Percentiles rank a stretch among this genome's conserved stretches.
phyloP scores from a whole-genome alignment of 257 asterid species.

The Mitragyna speciosa region DNA sequence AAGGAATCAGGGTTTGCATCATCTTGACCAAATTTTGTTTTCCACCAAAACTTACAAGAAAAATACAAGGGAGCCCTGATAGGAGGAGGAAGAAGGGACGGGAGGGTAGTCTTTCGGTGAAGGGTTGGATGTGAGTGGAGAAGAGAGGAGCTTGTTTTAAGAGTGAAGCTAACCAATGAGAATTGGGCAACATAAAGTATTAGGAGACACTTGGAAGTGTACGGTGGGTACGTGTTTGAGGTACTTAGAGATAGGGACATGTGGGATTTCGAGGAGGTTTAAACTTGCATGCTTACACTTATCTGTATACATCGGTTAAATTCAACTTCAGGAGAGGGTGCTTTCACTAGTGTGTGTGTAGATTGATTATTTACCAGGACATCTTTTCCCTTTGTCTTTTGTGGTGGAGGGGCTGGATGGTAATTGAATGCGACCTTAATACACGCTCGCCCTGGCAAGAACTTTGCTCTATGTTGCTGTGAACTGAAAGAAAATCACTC shows the following conservation, averaged over 20 bases:
- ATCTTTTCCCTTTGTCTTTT: background rate
- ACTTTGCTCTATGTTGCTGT: background rate
- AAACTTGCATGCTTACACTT: conserved; percentile 69
- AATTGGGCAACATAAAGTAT: conserved; percentile 58
- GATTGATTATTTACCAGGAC: background rate
- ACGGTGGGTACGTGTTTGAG: conserved; percentile 82
- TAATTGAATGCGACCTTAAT: background rate
- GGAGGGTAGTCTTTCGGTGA: background rate
- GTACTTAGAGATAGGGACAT: conserved; percentile 54
- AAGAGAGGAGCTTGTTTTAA: conserved; percentile 25
- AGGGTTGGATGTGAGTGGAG: background rate
- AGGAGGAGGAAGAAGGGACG: conserved; percentile 6
- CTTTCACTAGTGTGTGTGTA: background rate
- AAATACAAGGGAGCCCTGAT: background rate
- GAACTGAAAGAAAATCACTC: no score
- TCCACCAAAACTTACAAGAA: background rate
- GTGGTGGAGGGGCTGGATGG: background rate
- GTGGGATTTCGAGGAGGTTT: conserved; percentile 46
- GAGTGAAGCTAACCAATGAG: conserved; percentile 47
- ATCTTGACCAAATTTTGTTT: conserved; percentile 22
- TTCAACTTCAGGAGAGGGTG: background rate
- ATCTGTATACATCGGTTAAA: conserved; percentile 25
- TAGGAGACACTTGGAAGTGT: conserved; percentile 71
- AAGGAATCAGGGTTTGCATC: conserved; percentile 66
- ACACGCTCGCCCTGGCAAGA: background rate